Percentiles rank a stretch among this genome's conserved stretches.
phyloP scores from a whole-genome alignment of 2,329 filamentous ascomycete species.

The Nemania sp. region DNA sequence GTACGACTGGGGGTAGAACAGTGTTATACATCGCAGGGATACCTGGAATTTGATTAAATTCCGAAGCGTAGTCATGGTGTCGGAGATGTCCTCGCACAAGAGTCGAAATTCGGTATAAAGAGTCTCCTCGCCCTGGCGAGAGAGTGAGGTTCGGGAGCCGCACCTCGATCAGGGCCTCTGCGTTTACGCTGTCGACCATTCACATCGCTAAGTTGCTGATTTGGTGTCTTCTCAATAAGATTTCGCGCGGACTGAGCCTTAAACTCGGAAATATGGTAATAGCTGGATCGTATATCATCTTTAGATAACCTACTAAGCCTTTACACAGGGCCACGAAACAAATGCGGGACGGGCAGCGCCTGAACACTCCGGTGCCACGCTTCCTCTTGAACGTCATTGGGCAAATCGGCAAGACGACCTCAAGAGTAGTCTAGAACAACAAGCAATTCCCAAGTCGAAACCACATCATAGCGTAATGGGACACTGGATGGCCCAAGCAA shows the following conservation, averaged over 20 bases:
- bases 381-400: constrained; percentile 22
- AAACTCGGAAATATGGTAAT: background rate
- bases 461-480: constrained; percentile 4
- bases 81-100: background rate
- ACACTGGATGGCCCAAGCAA: constrained; percentile 20
- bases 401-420: constrained; percentile 9
- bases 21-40: background rate
- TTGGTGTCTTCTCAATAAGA: background rate
- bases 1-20: background rate
- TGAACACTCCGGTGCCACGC: background rate
- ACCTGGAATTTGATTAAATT: background rate
- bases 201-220: background rate
- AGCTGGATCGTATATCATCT: background rate
- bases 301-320: background rate
- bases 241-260: background rate
- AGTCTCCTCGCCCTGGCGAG: no score
- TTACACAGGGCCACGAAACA: background rate
- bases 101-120: background rate
- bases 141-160: background rate
- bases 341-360: background rate
- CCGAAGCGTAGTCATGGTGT: background rate
- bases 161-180: background rate
- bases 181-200: background rate
- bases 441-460: constrained; percentile 1
- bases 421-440: constrained; percentile 4